phyloP scores from a whole-genome alignment of 2,329 filamentous ascomycete genomes.

The Fusarium sp. region DNA sequence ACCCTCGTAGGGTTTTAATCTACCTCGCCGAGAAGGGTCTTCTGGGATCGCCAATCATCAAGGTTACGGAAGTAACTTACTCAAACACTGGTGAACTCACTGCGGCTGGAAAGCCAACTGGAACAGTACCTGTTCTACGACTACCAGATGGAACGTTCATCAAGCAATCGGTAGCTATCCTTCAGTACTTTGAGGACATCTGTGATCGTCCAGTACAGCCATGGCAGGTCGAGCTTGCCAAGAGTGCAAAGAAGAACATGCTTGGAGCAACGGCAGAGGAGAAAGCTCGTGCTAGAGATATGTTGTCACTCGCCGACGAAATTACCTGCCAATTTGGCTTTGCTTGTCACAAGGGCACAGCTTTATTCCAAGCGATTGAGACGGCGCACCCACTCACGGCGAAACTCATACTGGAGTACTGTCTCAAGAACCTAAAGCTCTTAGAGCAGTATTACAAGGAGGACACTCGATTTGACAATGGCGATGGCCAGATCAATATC shows the following conservation, averaged over 20 bases:
- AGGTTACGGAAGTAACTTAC: constrained; percentile 8
- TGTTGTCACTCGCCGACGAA: constrained; percentile 37
- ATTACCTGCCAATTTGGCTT: constrained; percentile 26
- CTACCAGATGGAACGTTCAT: constrained; percentile 39
- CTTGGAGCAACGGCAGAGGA: constrained; percentile 17
- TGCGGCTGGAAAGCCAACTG: constrained; percentile 32
- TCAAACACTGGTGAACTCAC: not conserved
- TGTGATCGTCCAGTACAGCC: constrained; percentile 20
- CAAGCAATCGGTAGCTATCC: constrained; percentile 38
- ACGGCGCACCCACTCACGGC: constrained; percentile 1
- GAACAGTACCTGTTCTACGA: constrained; percentile 24
- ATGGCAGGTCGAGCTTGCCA: constrained; percentile 26
- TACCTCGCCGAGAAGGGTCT: constrained; percentile 34
- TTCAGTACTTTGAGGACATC: constrained; percentile 39
- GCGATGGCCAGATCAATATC: not conserved
- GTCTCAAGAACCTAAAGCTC: constrained; percentile 18
- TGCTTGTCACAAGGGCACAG: constrained; percentile 37
- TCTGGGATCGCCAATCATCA: constrained; percentile 17
- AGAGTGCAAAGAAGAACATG: not conserved
- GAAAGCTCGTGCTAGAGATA: constrained; percentile 24
- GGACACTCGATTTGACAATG: not conserved
- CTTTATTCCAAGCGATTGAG: constrained; percentile 13
- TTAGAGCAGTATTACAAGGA: constrained; percentile 29
- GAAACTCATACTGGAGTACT: constrained; percentile 21
- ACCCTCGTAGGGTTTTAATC: constrained; percentile 29